A percentile compares a stretch with the other conserved stretches of the same genome.
Evolutionary conservation across 306 rosid genomes (phyloP).

Genomic region (Geum urbanum): DNA sequence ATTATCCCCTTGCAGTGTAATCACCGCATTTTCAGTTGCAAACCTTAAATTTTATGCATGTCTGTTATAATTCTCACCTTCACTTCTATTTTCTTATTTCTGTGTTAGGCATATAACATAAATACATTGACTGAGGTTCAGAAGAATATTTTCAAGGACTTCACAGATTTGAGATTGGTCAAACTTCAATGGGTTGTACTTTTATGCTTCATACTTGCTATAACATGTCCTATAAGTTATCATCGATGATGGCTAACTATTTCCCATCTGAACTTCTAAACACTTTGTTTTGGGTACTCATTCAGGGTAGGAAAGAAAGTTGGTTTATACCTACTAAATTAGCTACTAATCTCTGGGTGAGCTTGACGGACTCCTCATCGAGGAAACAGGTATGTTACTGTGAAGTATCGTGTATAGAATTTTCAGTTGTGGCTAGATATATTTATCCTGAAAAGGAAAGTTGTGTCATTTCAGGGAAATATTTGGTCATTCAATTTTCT

Average conservation of each 20-base stretch:
- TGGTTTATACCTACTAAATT: slow-evolving; percentile 96
- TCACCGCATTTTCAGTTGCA: slow-evolving; percentile 12
- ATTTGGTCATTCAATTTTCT: neutral
- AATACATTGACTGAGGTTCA: slow-evolving; percentile 73
- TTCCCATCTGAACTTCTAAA: slow-evolving; percentile 12
- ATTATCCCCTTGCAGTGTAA: no score
- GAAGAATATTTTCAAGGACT: slow-evolving; percentile 65
- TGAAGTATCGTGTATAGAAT: neutral
- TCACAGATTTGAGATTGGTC: slow-evolving; percentile 88
- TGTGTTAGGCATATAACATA: slow-evolving; percentile 67
- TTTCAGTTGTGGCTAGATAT: slow-evolving; percentile 11
- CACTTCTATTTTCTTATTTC: slow-evolving; percentile 21
- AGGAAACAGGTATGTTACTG: slow-evolving; percentile 58
- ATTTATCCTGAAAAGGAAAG: slow-evolving; percentile 10
- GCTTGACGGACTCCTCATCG: slow-evolving; percentile 79
- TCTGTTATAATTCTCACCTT: slow-evolving; percentile 12
- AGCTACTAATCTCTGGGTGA: slow-evolving; percentile 91
- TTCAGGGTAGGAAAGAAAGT: slow-evolving; percentile 87
- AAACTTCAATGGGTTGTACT: slow-evolving; percentile 83
- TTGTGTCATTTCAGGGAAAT: neutral
- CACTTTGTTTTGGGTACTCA: slow-evolving; percentile 19
- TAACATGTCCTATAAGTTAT: slow-evolving; percentile 16
- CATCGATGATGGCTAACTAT: slow-evolving; percentile 21
- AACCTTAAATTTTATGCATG: slow-evolving; percentile 14
- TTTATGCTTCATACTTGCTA: slow-evolving; percentile 25